A percentile compares a stretch with the other conserved stretches of the same genome.
Conservation (phyloP, 345 rosid species). For the Isatis tinctoria region DNA sequence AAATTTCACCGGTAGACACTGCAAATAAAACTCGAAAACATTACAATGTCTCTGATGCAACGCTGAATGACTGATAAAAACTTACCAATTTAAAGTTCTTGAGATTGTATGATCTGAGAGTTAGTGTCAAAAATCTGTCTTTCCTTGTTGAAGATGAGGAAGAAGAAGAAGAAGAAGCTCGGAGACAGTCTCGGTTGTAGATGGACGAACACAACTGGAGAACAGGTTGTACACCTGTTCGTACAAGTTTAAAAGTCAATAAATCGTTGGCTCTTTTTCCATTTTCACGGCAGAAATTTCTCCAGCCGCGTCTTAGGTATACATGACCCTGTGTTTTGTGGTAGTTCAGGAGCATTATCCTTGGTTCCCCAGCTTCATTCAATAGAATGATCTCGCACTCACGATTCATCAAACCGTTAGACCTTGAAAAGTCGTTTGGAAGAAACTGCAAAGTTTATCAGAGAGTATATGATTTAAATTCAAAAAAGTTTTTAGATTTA, state of each 20-base stretch:
- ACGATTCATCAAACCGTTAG: constrained; percentile 6
- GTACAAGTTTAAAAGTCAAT: not conserved
- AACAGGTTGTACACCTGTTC: not conserved
- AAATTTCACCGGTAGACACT: constrained; percentile 8
- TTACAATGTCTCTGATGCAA: not conserved
- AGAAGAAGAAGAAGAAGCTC: not conserved
- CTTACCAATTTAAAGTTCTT: not conserved
- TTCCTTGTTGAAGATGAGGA: not conserved
- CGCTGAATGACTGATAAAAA: not conserved
- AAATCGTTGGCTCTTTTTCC: not conserved
- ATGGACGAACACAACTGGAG: constrained; percentile 6
- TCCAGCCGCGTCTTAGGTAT: constrained; percentile 19
- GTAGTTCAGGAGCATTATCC: not conserved
- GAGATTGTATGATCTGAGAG: not conserved
- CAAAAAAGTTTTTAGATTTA: not conserved
- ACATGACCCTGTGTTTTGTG: not conserved
- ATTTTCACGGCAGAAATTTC: constrained; percentile 9
- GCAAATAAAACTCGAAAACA: not conserved
- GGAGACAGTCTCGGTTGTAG: not conserved
- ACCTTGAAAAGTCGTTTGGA: not conserved
- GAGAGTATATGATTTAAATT: not conserved
- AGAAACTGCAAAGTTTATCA: not conserved
- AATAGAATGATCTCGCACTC: not conserved
- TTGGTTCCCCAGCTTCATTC: not conserved
- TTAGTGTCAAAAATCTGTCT: constrained; percentile 7